Evolutionary conservation across 345 rosid genomes (phyloP).

Genomic region (Geranium brycei): DNA sequence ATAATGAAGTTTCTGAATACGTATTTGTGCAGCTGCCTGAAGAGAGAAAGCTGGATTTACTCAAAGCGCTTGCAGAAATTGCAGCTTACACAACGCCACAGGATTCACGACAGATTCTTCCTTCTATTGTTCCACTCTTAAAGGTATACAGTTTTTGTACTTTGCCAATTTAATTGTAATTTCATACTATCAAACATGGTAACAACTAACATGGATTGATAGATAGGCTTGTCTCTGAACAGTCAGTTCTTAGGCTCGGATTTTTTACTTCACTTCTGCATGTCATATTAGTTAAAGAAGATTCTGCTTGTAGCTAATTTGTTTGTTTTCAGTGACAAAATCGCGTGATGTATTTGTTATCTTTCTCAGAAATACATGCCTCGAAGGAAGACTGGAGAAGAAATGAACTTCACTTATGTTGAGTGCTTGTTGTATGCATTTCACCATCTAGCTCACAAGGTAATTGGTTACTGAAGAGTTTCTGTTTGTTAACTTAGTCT

Average conservation of each 20-base stretch:
- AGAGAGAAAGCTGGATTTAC: constrained; percentile 91
- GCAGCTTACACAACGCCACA: constrained; percentile 82
- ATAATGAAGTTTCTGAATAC: not conserved
- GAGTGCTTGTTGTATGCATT: constrained; percentile 83
- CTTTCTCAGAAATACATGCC: constrained; percentile 83
- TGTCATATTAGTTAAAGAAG: too few relatives aligned
- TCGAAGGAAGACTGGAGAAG: constrained; percentile 78
- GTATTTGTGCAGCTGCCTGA: constrained; percentile 64
- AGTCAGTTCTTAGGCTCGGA: not conserved
- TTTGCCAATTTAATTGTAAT: not conserved
- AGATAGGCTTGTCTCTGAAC: not conserved
- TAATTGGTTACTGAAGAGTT: constrained; percentile 12
- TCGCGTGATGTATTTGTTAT: constrained; percentile 5
- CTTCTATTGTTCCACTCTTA: constrained; percentile 72
- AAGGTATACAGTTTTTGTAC: constrained; percentile 36
- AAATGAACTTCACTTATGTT: constrained; percentile 86
- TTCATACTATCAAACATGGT: not conserved
- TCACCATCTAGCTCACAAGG: constrained; percentile 95
- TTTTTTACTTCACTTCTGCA: too few relatives aligned
- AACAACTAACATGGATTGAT: not conserved
- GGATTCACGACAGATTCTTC: constrained; percentile 89
- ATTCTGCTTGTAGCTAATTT: too few relatives aligned
- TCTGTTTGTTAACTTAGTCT: constrained; percentile 3
- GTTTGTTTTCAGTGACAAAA: not conserved
- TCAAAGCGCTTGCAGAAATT: constrained; percentile 84